A percentile compares a stretch with the other conserved stretches of the same genome.
Evolutionary conservation across 441 rosid species (phyloP).

Genomic region (Gossypium schwendimanii): DNA sequence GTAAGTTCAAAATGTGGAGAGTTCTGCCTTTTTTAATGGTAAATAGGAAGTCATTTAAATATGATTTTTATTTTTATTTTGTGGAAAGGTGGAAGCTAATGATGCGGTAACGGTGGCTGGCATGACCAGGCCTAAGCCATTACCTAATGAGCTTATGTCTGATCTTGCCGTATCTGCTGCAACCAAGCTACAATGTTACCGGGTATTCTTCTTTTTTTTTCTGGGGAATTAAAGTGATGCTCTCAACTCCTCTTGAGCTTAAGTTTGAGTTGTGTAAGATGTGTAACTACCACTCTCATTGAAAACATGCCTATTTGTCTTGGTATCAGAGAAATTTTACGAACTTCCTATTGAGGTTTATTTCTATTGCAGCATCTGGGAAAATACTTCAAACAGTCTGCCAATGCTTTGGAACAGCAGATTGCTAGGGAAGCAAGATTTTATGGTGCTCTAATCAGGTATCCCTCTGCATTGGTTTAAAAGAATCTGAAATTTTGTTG

Average conservation of each 20-base stretch:
- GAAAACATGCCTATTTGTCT: not conserved
- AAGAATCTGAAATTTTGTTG: not conserved
- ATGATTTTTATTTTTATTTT: constrained; percentile 9
- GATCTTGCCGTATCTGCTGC: constrained; percentile 85
- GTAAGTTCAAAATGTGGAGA: not conserved
- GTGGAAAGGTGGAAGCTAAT: constrained; percentile 67
- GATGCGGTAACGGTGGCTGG: constrained; percentile 83
- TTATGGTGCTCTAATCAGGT: constrained; percentile 96
- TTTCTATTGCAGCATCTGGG: constrained; percentile 63
- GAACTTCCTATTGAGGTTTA: constrained; percentile 8
- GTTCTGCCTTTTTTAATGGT: not conserved
- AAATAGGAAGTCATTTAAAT: constrained; percentile 4
- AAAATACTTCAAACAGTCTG: constrained; percentile 87
- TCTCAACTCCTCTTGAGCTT: constrained; percentile 4
- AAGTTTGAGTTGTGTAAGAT: not conserved
- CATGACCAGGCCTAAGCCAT: constrained; percentile 74
- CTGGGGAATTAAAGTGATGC: not conserved
- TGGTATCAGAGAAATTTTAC: constrained; percentile 8
- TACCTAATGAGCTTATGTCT: constrained; percentile 61
- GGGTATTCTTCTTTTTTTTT: constrained; percentile 38
- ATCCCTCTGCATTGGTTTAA: constrained; percentile 7
- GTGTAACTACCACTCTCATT: not conserved
- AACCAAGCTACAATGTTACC: constrained; percentile 77
- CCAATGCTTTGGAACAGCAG: constrained; percentile 79
- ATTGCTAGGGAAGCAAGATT: constrained; percentile 81